Evolutionary conservation across 2,329 filamentous ascomycete species (phyloP), one percentile per base, ranked within the genome.

Genomic region (Curvularia eragrostidis): DNA sequence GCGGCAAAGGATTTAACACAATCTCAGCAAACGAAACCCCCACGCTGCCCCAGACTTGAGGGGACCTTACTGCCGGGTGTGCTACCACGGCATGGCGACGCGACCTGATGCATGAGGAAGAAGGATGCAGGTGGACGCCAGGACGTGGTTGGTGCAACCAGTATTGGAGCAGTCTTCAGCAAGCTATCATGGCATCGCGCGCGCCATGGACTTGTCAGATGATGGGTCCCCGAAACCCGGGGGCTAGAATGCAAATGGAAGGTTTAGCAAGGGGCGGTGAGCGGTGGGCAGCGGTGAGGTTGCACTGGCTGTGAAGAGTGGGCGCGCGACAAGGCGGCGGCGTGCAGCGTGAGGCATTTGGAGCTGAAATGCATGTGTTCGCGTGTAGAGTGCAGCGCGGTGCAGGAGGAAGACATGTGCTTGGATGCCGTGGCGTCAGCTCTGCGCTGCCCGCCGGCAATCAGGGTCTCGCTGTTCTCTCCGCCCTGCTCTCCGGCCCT

Each of bases 181-280:
- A 5, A 15, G 32, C 32, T 36, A n/a, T 15, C 5, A n/a, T 15
- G 32, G 32, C 32, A 15, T n/a, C 30, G 30, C 32, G 32, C 32
- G 32, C 32, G 59, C 42, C 9, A 28, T 12, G 15, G 24, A 30
- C 42, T 38, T 28, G 67, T 76, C 73, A 75, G 67, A 73, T 74
- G 72, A 75, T 65, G 51, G 42, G 24, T 13, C 51, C 63, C 53
- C 10, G 59, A 54, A 24, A 10, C 10, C 41, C 30, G 9, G 21
- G 38, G 38, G 28, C 26, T 38, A 46, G 28, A 21, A 52, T 49
- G 43, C 48, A 48, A 48, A 39, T 56, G 54, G 39, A 48, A n/a
- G 36, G 49, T 58, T 12, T n/a, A 15, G 5, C 28, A 34, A 19
- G 26, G 48, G 18, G 49, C 58, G 65, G 69, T 57, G 48, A 64